These are phyloP conservation scores for Apophysomyces trapeziformis DNA, from an alignment of 371 early-diverging fungal genomes.

Conservation along the genomic window DNA sequence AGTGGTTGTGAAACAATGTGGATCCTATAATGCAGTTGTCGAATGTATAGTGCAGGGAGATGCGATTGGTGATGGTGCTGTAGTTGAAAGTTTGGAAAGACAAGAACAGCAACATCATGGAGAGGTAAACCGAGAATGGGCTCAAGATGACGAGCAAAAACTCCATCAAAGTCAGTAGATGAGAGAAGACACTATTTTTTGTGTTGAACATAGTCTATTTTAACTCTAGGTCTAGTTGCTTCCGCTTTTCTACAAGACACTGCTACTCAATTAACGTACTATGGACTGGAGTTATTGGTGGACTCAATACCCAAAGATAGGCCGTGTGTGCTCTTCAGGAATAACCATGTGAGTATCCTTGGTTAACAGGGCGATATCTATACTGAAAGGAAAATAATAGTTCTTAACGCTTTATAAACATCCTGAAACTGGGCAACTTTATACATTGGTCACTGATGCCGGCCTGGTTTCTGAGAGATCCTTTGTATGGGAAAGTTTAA, in stretches of 20 bases:
- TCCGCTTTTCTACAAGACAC: constrained; percentile 72
- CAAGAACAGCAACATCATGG: neutral
- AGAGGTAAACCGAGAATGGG: constrained; percentile 16
- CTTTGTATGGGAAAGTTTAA: constrained; percentile 80
- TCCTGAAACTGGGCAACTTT: constrained; percentile 61
- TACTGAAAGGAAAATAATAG: constrained; percentile 28
- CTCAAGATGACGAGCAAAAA: constrained; percentile 31
- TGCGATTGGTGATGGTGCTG: constrained; percentile 45
- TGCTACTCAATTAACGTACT: constrained; percentile 85
- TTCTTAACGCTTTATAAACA: constrained; percentile 85
- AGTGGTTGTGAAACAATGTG: constrained; percentile 56
- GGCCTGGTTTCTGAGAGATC: constrained; percentile 69
- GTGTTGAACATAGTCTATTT: neutral
- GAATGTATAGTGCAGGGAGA: constrained; percentile 79
- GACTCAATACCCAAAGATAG: constrained; percentile 64
- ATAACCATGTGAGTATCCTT: constrained; percentile 77
- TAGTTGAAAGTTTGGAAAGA: constrained; percentile 29
- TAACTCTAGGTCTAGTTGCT: constrained; percentile 52
- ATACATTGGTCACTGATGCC: constrained; percentile 87
- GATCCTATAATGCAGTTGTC: constrained; percentile 80
- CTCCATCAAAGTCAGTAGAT: constrained; percentile 33
- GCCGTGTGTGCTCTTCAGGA: constrained; percentile 85
- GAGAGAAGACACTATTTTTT: neutral
- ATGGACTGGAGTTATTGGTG: constrained; percentile 71
- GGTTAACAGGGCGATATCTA: neutral